Percentiles rank a stretch among this genome's conserved stretches.
phyloP scores from a whole-genome alignment of 495 filamentous ascomycete genomes.

The Platismatia glauca region DNA sequence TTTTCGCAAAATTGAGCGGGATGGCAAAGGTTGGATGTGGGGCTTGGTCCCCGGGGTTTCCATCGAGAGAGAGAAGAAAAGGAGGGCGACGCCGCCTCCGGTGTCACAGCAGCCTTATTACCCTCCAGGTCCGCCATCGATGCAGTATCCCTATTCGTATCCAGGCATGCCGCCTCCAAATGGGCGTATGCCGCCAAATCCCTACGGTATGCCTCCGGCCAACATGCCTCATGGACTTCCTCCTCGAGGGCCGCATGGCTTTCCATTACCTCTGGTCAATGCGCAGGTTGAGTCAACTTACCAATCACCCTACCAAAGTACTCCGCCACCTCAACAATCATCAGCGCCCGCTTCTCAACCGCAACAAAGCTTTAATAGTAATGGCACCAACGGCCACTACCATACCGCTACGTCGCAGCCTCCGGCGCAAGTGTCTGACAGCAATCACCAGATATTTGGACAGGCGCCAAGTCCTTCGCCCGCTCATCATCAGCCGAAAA shows the following conservation, averaged over 20 bases:
- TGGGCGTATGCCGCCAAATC: conserved; percentile 37
- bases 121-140: conserved; percentile 27
- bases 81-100: conserved; percentile 47
- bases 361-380: conserved; percentile 14
- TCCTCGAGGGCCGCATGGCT: conserved; percentile 11
- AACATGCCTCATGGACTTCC: conserved; percentile 29
- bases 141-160: conserved; percentile 21
- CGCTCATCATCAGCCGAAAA: conserved; percentile 18
- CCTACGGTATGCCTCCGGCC: conserved; percentile 22
- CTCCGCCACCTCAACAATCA: conserved; percentile 11
- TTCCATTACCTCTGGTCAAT: conserved; percentile 19
- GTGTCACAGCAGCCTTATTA: conserved; percentile 29
- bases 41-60: conserved; percentile 52
- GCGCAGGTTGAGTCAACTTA: conserved; percentile 21
- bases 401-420: neutral
- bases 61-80: conserved; percentile 64
- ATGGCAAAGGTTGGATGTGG: conserved; percentile 66
- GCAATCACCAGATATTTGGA: conserved; percentile 8
- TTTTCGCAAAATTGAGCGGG: conserved; percentile 74
- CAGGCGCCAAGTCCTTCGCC: conserved; percentile 16
- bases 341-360: conserved; percentile 10
- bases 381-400: conserved; percentile 6
- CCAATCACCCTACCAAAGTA: conserved; percentile 24
- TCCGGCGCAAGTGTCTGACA: conserved; percentile 11
- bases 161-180: conserved; percentile 29